Base-by-base conservation (phyloP, 345 rosid species). In the Hypericum perforatum region DNA sequence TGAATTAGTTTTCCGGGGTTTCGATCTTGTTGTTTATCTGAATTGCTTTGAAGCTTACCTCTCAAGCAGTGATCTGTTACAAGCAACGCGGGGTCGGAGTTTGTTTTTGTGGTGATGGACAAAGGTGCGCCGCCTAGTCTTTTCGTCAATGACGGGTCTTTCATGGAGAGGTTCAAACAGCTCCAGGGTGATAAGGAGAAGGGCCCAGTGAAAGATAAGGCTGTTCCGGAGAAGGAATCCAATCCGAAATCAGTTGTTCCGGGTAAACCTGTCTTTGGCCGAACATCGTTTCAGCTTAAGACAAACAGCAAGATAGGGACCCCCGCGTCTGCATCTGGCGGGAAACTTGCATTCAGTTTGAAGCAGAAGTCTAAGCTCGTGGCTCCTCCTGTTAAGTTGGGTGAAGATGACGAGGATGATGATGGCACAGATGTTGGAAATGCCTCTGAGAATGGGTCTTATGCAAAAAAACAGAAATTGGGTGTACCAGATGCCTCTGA, bases 101-200 rank as follows among this genome's bases (percentile, higher is more conserved):
- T 68, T 61, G 56, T 51, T 63, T 61, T 56, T 10, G 65, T 72
- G 62, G 62, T 63, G 68, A 92, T 88, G 98, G 97, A 78, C 39
- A 84, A 88, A 70, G 73, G 78, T 72, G 76, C 76, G 11, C 84
- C 89, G 46, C 61, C 89, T 59, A 61, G 77, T 74, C 86, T 88
- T 66, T 92, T 92, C 65, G 91, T 78, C 57, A 88, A 92, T 64
- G 98, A 92, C 68, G 98, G 98, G 29, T 92, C 98, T 0, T 92
- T 92, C 78, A 83, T 92, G 98, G 98, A 92, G 85, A 85, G 82
- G 80, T 92, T 92, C 77, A 88, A 76, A 66, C 95, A 82, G 62
- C 91, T 88, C 75, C 97, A 88, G 65, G 83, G 83, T 70, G 91
- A 74, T 62, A 82, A 81, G 53, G 83, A 56, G 54, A 67, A 73